Conservation (phyloP, 257 asterid species). For the Dorcoceras hygrometricum region DNA sequence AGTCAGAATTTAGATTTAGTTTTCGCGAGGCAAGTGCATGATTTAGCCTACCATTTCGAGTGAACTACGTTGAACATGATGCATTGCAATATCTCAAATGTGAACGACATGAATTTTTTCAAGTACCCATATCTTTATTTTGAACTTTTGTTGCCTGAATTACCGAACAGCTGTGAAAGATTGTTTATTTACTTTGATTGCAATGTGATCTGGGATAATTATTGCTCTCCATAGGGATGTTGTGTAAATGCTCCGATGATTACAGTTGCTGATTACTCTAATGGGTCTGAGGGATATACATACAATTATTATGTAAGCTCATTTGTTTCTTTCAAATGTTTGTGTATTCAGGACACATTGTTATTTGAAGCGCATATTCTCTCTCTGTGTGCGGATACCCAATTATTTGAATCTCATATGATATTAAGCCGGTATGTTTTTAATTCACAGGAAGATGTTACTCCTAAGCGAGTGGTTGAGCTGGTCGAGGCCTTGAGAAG, state of each 20-base stretch:
- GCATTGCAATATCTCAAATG: not conserved
- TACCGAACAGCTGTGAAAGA: not conserved
- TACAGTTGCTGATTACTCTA: slow-evolving; percentile 94
- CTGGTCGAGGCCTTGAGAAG: slow-evolving; percentile 84
- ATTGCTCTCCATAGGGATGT: slow-evolving; percentile 55
- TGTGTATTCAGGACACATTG: no score
- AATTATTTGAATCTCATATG: not conserved
- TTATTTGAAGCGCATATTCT: no score
- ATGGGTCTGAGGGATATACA: slow-evolving; percentile 89
- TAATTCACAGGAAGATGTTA: slow-evolving; percentile 69
- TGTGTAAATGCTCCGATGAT: slow-evolving; percentile 99
- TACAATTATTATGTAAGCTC: slow-evolving; percentile 79
- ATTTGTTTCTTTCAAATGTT: not conserved
- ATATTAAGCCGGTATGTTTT: not conserved
- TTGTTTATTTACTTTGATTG: not conserved
- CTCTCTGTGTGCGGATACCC: not conserved
- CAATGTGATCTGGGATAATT: slow-evolving; percentile 17
- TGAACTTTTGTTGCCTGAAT: not conserved
- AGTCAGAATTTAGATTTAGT: not conserved
- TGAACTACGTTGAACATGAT: not conserved
- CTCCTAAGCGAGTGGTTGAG: slow-evolving; percentile 83
- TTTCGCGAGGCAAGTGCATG: not conserved
- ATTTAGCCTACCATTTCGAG: not conserved
- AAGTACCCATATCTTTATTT: not conserved
- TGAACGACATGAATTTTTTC: not conserved